phyloP scores from a whole-genome alignment of 106 monocot genomes.

The Dactylorhiza incarnata region DNA sequence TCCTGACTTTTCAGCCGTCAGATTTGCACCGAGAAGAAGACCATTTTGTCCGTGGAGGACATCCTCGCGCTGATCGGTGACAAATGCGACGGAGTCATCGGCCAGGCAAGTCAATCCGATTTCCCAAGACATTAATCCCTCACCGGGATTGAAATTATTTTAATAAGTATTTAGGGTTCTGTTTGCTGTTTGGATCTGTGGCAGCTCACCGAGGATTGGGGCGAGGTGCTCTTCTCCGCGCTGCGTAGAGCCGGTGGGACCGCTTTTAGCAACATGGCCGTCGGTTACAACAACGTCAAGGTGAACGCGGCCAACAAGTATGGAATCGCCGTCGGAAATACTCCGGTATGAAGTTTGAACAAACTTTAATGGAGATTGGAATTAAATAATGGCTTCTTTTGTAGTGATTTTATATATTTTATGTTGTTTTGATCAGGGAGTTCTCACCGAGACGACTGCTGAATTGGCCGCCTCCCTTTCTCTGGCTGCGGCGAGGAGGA shows the following conservation, averaged over 20 bases:
- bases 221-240: conserved; percentile 90
- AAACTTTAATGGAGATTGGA: background rate
- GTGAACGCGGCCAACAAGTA: conserved; percentile 78
- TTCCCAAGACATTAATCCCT: background rate
- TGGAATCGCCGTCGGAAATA: conserved; percentile 85
- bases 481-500: conserved; percentile 76
- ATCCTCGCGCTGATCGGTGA: conserved; percentile 90
- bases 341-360: conserved; percentile 45
- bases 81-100: conserved; percentile 89
- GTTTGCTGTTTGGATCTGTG: background rate
- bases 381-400: background rate
- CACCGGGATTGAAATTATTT: background rate
- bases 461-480: conserved; percentile 96
- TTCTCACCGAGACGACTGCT: conserved; percentile 96
- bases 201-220: conserved; percentile 99
- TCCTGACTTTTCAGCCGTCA: background rate
- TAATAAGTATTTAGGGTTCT: background rate
- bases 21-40: conserved; percentile 98
- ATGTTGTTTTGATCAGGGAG: conserved; percentile 40
- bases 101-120: conserved; percentile 39
- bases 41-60: conserved; percentile 88
- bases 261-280: conserved; percentile 99
- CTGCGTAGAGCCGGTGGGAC: conserved; percentile 81
- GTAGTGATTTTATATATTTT: background rate
- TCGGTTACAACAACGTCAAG: conserved; percentile 97